These are phyloP conservation scores for Tritrichomonas musculus DNA, from an alignment of 208 protist genomes.

Conservation along the genomic window DNA sequence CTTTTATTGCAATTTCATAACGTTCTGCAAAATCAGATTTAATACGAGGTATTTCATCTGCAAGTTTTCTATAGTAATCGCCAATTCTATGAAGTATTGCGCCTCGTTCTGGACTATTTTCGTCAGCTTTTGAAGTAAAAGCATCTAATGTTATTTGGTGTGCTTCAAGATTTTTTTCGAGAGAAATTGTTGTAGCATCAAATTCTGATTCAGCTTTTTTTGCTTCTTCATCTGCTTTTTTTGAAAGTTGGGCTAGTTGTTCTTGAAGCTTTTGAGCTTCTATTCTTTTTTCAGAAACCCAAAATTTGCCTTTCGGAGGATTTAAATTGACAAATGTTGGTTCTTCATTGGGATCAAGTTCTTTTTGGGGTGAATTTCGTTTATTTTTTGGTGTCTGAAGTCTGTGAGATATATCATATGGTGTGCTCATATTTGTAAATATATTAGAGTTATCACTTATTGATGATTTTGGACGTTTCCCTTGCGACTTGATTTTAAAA, in stretches of 20 bases:
- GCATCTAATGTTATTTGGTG: background rate
- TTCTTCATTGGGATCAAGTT: background rate
- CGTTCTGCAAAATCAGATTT: background rate
- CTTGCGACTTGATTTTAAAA: background rate
- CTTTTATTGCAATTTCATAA: background rate
- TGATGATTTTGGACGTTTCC: slow-evolving; percentile 4
- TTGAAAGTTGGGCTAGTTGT: background rate
- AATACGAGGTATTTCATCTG: background rate
- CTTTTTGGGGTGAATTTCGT: background rate
- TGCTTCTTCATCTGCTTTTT: background rate
- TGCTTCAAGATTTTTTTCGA: background rate
- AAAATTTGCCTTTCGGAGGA: background rate
- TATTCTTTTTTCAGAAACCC: background rate
- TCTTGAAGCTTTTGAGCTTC: background rate
- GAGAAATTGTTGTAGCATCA: background rate
- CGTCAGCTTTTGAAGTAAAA: background rate
- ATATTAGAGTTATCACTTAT: background rate
- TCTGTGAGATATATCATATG: slow-evolving; percentile 20
- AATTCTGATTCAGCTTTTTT: background rate
- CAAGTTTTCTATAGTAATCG: background rate
- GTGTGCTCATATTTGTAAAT: background rate
- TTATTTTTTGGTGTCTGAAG: background rate
- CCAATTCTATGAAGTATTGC: background rate
- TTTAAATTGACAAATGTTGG: background rate
- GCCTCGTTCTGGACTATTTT: background rate